Percentiles rank a stretch among this genome's conserved stretches.
Evolutionary conservation across 495 filamentous ascomycete species (phyloP).

Genomic region (Daldinia childiae): DNA sequence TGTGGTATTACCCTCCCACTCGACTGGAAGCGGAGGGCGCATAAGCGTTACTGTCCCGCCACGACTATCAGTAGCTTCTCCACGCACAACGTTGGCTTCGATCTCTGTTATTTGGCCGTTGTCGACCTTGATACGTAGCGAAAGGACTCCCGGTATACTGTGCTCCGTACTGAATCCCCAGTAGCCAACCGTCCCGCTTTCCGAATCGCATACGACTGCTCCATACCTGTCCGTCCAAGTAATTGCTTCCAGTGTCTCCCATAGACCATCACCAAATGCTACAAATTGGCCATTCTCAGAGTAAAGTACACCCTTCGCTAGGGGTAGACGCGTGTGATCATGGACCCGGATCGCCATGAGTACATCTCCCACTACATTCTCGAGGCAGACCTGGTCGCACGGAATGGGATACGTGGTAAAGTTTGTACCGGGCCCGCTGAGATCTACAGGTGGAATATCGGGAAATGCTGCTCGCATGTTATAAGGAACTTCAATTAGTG

Average conservation of each 20-base stretch:
- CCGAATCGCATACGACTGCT: constrained; percentile 38
- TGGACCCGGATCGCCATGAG: constrained; percentile 40
- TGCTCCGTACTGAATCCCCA: constrained; percentile 42
- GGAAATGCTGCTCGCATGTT: constrained; percentile 35
- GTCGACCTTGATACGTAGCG: constrained; percentile 40
- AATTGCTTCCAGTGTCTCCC: constrained; percentile 41
- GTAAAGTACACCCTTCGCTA: constrained; percentile 41
- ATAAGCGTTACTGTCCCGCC: constrained; percentile 42
- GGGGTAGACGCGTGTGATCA: constrained; percentile 37
- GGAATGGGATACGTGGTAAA: constrained; percentile 25
- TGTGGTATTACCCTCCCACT: constrained; percentile 36
- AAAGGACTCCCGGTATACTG: constrained; percentile 40
- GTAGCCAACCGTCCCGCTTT: constrained; percentile 39
- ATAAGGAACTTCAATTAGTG: constrained; percentile 41
- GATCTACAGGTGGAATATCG: constrained; percentile 16
- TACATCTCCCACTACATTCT: constrained; percentile 39
- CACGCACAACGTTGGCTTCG: constrained; percentile 41
- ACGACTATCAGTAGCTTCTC: constrained; percentile 20
- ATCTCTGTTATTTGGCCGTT: constrained; percentile 45
- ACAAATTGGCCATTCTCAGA: constrained; percentile 50
- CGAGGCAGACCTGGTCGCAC: constrained; percentile 42
- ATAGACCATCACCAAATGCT: constrained; percentile 45
- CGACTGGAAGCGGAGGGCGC: constrained; percentile 41
- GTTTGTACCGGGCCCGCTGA: constrained; percentile 31
- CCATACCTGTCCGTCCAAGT: constrained; percentile 42